Base-by-base conservation (phyloP, 1,284 basidiomycete species). In the Malassezia globosa region DNA sequence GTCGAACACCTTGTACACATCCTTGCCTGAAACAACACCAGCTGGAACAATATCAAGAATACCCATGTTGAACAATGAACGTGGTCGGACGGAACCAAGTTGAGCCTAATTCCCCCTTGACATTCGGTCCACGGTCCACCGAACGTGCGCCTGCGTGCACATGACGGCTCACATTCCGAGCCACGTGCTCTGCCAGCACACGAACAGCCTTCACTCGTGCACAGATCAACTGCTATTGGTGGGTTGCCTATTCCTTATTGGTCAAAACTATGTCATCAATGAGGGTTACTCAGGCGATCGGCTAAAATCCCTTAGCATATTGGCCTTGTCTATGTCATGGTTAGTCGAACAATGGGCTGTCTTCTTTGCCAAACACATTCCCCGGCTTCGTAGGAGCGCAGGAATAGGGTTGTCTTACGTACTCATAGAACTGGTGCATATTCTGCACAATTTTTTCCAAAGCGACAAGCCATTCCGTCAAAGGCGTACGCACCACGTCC, bases 401-500 rank as follows among this genome's bases (percentile, higher is more conserved):
- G 8, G 10, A 18, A 14, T 27, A 13, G 13, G 35, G 29, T 13
- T 23, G 36, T 19, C 10, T 39, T 2, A 54, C 65, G 49, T 57
- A 69, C 63, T 53, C 59, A 38, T 67, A 92, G 72, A 86, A 85
- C 7, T 74, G 74, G 63, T 85, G 78, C 76, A 88, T 76, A 58
- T 80, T 77, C 46, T 69, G 73, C 43, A 90, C 81, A 60, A 87
- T 85, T 40, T 69, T 74, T 63, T 82, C 78, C 38, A 96, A 77
- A 2, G 82, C 83, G 3, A 68, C 72, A 21, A 95, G 77, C 90
- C 90, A 97, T 55, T 79, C 80, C 35, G 76, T 75, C 37, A 95
- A 77, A 59, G 84, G 82, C 45, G 77, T 76, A 54, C 81, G 75
- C 51, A 95, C 78, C 60, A 79, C 80, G 25, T 82, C 82, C 42